A percentile compares a stretch with the other conserved stretches of the same genome.
Evolutionary conservation across 192 early-diverging fungal species (phyloP).

Genomic region (Gigaspora rosea): DNA sequence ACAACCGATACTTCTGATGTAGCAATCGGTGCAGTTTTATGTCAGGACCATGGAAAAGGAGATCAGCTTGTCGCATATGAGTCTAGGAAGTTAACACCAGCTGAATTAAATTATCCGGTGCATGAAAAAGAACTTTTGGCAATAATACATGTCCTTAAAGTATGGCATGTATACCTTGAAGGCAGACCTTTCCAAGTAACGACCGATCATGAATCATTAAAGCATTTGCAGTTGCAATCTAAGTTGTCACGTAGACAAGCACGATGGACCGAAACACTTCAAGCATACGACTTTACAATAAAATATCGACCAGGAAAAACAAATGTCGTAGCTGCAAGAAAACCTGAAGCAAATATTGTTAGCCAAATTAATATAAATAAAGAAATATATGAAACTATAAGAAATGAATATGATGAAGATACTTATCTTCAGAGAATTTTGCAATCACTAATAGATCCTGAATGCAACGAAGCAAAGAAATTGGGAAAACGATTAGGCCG

Average conservation of each 20-base stretch:
- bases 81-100: conserved; percentile 35
- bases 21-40: conserved; percentile 45
- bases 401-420: too few species aligned
- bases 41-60: conserved; percentile 36
- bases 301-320: conserved; percentile 24
- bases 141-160: conserved; percentile 41
- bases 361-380: too few species aligned
- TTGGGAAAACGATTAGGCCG: too few species aligned
- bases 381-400: too few species aligned
- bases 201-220: conserved; percentile 46
- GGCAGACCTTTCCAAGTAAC: conserved; percentile 34
- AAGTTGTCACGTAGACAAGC: conserved; percentile 19
- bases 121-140: conserved; percentile 47
- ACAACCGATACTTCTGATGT: conserved; percentile 46
- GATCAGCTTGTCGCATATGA: conserved; percentile 39
- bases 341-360: background rate
- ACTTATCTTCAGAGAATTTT: too few species aligned
- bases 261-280: conserved; percentile 22
- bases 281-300: conserved; percentile 14
- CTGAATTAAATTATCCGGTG: conserved; percentile 36
- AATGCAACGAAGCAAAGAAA: too few species aligned
- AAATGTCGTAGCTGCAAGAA: conserved; percentile 35
- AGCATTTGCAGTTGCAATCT: conserved; percentile 44
- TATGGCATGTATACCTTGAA: conserved; percentile 43
- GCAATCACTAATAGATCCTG: too few species aligned